Evolutionary conservation across 495 filamentous ascomycete species (phyloP), one percentile per base, ranked within the genome.

Genomic region (Tuber indicum): DNA sequence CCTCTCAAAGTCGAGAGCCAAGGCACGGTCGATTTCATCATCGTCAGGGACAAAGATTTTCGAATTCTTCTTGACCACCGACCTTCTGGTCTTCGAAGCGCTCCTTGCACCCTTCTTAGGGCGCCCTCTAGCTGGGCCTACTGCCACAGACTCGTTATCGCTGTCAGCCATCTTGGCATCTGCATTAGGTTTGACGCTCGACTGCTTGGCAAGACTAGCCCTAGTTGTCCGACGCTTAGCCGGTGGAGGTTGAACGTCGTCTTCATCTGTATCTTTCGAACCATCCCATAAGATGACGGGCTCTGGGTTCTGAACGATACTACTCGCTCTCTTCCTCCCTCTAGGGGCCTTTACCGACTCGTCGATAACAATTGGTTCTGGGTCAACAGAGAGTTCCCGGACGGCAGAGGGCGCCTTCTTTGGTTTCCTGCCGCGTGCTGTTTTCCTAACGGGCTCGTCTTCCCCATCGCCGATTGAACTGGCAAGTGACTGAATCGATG

Each of bases 151-250:
- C 1, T 72, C 79, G 62, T 71, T 72, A 7, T 78, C 75, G 26
- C 73, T 75, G 42, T 75, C 77, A 17, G 77, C 58, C 66, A 72
- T 81, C 58, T 72, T 81, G n/a, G 45, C 21, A 46, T 52, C 72
- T 44, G 77, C 36, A 82, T 71, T 44, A 76, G 47, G 41, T 81
- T 85, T 77, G 73, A 36, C 78, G 74, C 47, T 81, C 74, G 36
- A 73, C 47, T 70, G 80, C 12, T 78, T 73, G 4, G 78, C 81
- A 36, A 79, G 71, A 44, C 77, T 83, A 12, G 83, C 74, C 2
- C 90, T 87, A 21, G 88, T 91, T 4, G 88, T 88, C 74, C 91
- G 87, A 80, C 91, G 90, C 84, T 95, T 96, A 0, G 88, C 83
- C 16, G 91, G 87, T 16, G 91, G 89, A 0, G 84, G 83, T 70